Evolutionary conservation across 1,284 basidiomycete species (phyloP), one percentile per base, ranked within the genome.

Genomic region (Boletus putidus): DNA sequence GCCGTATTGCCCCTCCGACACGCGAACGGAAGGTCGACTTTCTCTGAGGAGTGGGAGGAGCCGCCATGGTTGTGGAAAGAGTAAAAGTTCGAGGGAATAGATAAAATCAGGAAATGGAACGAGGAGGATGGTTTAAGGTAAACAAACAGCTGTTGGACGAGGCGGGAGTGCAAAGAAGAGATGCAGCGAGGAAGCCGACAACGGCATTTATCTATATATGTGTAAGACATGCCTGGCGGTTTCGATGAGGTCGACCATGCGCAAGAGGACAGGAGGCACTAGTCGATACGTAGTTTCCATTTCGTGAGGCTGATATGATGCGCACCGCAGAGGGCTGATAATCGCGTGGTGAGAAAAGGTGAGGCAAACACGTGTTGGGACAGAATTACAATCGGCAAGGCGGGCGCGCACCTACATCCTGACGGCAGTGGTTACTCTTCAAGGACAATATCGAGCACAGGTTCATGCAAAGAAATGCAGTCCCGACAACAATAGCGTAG

Each of bases 221-320:
- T 47, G 60, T 25, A 60, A 52, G 46, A 36, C 59, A 69, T 57
- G 70, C 70, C 70, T 73, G 73, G 63, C 47, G 71, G 68, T 63
- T 72, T 75, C 73, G 72, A 75, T 55, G 70, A 73, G 70, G 70
- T 61, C 43, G 48, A 55, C 73, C 69, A 73, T 59, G 72, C 67
- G 62, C 57, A 57, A 23, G 61, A 49, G 51, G 65, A 72, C 72
- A 68, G 67, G 66, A 67, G 60, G 55, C 48, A 58, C 46, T 54
- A 57, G 57, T 52, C 58, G 60, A 62, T 61, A 49, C 47, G 58
- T 49, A 47, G 57, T 56, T 50, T 62, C 59, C 70, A 57, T 69
- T 65, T 31, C 55, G 50, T 53, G 60, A 72, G 58, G 58, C 54
- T 53, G 67, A 72, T 68, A 57, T 73, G 70, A 70, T 73, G 71